Conservation (phyloP, 345 rosid genomes). For the Eucalyptus paniculata region DNA sequence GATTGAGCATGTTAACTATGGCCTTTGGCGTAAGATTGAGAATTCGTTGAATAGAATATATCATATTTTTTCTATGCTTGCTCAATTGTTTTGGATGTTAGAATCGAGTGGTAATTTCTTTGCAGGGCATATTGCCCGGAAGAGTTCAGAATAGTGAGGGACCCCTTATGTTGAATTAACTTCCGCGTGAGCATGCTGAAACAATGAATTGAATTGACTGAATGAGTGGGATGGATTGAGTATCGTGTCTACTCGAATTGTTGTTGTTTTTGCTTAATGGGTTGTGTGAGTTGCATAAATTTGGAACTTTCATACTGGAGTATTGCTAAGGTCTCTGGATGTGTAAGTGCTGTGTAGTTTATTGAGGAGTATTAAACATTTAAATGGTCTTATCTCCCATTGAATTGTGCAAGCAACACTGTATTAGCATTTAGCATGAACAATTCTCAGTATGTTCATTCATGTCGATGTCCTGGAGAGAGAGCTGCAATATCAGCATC, state of each 20-base stretch:
- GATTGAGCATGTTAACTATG: not conserved
- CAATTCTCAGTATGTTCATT: not conserved
- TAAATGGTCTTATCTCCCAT: not conserved
- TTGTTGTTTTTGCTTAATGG: not conserved
- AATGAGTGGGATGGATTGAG: not conserved
- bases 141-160: not conserved
- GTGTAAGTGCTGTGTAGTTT: not conserved
- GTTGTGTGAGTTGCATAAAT: not conserved
- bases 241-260: not conserved
- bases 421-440: not conserved
- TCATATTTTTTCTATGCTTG: not conserved
- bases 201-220: not conserved
- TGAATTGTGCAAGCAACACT: not conserved
- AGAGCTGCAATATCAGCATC: not conserved
- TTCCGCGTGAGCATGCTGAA: not conserved
- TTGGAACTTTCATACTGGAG: not conserved
- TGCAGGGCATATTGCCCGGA: not conserved
- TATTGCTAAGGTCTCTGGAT: not conserved
- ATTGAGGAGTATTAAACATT: not conserved
- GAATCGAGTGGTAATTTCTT: not conserved
- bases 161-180: not conserved
- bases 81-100: not conserved
- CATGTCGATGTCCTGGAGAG: not conserved
- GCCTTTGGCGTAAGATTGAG: not conserved
- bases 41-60: not conserved